Base-by-base conservation (phyloP, 192 early-diverging fungal genomes). In the Coemansia guatemalensis region DNA sequence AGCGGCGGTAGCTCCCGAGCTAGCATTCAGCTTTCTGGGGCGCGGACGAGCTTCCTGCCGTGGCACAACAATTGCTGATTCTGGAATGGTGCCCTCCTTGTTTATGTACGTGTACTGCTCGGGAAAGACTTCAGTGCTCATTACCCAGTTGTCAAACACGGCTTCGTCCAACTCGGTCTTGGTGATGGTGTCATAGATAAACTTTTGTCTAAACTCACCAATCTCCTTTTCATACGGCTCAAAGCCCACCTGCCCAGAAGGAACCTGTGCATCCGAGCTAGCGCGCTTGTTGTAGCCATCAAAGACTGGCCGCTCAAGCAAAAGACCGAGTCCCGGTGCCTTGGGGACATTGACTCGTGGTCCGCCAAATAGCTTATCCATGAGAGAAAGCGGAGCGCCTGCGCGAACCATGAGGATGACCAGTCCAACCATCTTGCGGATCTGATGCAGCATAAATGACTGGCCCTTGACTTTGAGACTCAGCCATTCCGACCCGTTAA, bases 361-460 rank as follows among this genome's bases (percentile, higher is more conserved):
- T 5, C 73, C 75, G 22, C 74, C 68, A 61, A 93, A 95, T 17
- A 90, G 73, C 56, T 79, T 65, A 8, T 81, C 71, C 24, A 98
- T 87, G 22, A 98, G 72, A 2, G 65, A 65, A 5, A 86, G 56
- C 4, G 94, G 90, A 5, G 92, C 91, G 5, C 70, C 64, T 8
- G 87, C 87, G 12, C 95, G 88, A 26, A 93, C 83, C 62, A 92
- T 82, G 75, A 99, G 71, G 4, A 96, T 83, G 7, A 89, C 88
- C 55, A 99, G 80, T 0, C 95, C 93, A 62, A 99, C 92, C 97
- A 99, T 99, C 69, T 98, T 98, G 35, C 97, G 90, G 67, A 99
- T 99, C 82, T 99, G 97, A 82, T 99, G 96, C 30, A 99, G 82
- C 95, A 99, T 98, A 64, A 99, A 99, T 41, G 91, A 90, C 75